Conservation (phyloP, 345 rosid species). For the Arabis hirsuta region DNA sequence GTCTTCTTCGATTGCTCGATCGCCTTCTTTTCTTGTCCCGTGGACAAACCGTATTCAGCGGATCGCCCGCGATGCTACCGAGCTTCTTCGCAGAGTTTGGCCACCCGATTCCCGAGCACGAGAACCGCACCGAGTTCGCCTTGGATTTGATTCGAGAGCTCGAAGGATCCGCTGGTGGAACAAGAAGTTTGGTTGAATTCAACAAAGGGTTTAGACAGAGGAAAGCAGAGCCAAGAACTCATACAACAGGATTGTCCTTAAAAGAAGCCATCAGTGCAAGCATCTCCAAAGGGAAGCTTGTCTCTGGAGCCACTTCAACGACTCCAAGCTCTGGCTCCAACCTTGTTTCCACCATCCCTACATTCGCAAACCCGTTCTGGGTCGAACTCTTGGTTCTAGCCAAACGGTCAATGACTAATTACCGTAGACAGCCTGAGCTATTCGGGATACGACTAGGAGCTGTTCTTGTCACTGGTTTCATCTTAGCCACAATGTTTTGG, state of each 20-base stretch:
- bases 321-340: slow-evolving; percentile 2
- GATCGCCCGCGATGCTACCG: slow-evolving; percentile 64
- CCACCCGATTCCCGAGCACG: slow-evolving; percentile 83
- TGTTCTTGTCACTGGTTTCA: slow-evolving; percentile 53
- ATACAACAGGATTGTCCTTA: slow-evolving; percentile 27
- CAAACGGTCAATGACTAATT: slow-evolving; percentile 51
- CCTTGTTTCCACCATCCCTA: slow-evolving; percentile 38
- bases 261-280: slow-evolving; percentile 46
- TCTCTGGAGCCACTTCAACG: slow-evolving; percentile 37
- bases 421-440: slow-evolving; percentile 43
- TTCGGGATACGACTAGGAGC: slow-evolving; percentile 43
- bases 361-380: slow-evolving; percentile 45
- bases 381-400: slow-evolving; percentile 38
- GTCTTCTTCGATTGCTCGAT: slow-evolving; percentile 70
- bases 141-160: slow-evolving; percentile 81
- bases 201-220: slow-evolving; percentile 43
- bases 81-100: slow-evolving; percentile 72
- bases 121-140: slow-evolving; percentile 85
- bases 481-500: slow-evolving; percentile 47
- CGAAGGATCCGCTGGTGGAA: slow-evolving; percentile 84
- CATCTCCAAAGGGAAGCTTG: slow-evolving; percentile 43
- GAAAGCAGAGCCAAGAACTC: slow-evolving; percentile 43
- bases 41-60: slow-evolving; percentile 90
- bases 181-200: slow-evolving; percentile 78
- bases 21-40: slow-evolving; percentile 76